Evolutionary conservation across 441 rosid species (phyloP).

Genomic region (Euphorbia corollata): DNA sequence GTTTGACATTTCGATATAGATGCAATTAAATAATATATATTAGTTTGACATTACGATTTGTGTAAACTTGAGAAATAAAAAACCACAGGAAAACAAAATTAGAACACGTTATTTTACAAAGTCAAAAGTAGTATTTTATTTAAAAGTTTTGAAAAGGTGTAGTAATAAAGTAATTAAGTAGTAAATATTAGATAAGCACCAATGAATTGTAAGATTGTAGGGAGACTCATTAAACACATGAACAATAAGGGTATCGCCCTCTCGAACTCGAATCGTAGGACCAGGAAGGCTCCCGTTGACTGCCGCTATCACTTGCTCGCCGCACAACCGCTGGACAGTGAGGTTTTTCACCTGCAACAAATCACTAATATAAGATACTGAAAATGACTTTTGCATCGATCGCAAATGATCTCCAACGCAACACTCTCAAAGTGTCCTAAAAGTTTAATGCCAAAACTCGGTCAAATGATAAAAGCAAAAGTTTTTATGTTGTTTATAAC

Average conservation of each 20-base stretch:
- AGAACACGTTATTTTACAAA: not conserved
- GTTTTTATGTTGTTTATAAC: too few relatives aligned
- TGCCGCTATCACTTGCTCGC: constrained; percentile 49
- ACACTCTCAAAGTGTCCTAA: too few relatives aligned
- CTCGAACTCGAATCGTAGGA: constrained; percentile 48
- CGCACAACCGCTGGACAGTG: constrained; percentile 49
- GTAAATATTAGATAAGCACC: constrained; percentile 32
- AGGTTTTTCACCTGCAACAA: constrained; percentile 59
- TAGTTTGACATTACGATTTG: too few relatives aligned
- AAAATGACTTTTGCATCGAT: too few relatives aligned
- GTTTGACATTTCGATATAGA: too few relatives aligned
- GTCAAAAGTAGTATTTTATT: not conserved
- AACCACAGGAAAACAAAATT: too few relatives aligned
- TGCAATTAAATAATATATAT: too few relatives aligned
- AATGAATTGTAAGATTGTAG: constrained; percentile 72
- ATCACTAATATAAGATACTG: not conserved
- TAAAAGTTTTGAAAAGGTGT: too few relatives aligned
- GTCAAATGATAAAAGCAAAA: too few relatives aligned
- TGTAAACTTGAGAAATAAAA: too few relatives aligned
- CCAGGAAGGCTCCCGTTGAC: constrained; percentile 79
- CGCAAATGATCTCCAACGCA: too few relatives aligned
- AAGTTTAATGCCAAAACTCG: too few relatives aligned
- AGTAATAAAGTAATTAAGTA: not conserved
- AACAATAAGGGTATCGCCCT: constrained; percentile 70
- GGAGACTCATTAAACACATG: constrained; percentile 74